Conservation (phyloP, 441 rosid genomes). For the Daphne laureola region DNA sequence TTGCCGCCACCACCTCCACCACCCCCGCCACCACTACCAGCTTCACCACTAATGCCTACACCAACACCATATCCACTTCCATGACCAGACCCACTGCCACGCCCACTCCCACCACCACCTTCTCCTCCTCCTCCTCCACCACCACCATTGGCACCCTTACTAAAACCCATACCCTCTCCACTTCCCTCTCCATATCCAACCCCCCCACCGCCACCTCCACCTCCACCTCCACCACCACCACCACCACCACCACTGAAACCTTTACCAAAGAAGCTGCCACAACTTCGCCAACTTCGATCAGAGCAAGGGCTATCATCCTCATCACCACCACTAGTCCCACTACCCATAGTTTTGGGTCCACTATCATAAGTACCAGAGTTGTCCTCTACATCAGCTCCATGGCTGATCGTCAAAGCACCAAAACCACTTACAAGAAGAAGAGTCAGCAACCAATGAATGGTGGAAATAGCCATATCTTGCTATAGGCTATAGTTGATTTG, state of each 20-base stretch:
- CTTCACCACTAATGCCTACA: constrained; percentile 14
- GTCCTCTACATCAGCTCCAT: constrained; percentile 11
- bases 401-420: constrained; percentile 11
- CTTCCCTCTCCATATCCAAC: constrained; percentile 19
- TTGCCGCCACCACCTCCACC: constrained; percentile 18
- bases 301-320: constrained; percentile 24
- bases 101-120: constrained; percentile 14
- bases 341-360: constrained; percentile 12
- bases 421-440: constrained; percentile 13
- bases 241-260: constrained; percentile 11
- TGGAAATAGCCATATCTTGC: constrained; percentile 5
- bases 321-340: constrained; percentile 11
- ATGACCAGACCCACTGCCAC: constrained; percentile 10
- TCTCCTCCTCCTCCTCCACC: constrained; percentile 17
- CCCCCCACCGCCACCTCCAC: constrained; percentile 21
- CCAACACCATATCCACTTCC: constrained; percentile 24
- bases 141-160: constrained; percentile 15
- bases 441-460: constrained; percentile 9
- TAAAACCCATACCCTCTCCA: constrained; percentile 18
- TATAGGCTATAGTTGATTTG: constrained; percentile 3
- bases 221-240: constrained; percentile 19
- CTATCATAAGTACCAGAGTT: constrained; percentile 9
- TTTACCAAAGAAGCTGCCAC: constrained; percentile 35
- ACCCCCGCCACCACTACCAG: constrained; percentile 16
- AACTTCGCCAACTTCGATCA: constrained; percentile 35